Conservation (phyloP, 768 basidiomycete species). For the Antrodiella citrinella region DNA sequence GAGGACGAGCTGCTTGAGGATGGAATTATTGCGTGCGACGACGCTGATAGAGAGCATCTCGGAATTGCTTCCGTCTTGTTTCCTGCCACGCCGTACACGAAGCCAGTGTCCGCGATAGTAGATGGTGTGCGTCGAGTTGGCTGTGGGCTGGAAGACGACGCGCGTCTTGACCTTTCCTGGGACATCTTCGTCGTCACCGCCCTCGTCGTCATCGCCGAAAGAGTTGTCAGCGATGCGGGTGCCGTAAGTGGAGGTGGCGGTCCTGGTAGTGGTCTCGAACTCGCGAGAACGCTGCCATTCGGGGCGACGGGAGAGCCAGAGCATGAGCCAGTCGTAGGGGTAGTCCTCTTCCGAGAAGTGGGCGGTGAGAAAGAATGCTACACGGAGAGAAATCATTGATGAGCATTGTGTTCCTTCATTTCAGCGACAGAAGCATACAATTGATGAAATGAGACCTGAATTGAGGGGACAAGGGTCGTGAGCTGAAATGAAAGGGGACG, state of each 20-base stretch:
- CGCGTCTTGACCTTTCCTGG: conserved; percentile 67
- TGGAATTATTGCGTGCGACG: conserved; percentile 73
- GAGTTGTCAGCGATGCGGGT: conserved; percentile 43
- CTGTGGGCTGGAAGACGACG: conserved; percentile 82
- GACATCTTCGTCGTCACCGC: conserved; percentile 37
- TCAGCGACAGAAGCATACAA: conserved; percentile 41
- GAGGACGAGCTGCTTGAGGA: conserved; percentile 82
- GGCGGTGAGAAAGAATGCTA: conserved; percentile 67
- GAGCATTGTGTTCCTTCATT: conserved; percentile 3
- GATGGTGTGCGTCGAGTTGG: conserved; percentile 84
- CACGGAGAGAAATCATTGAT: neutral
- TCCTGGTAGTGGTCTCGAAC: conserved; percentile 81
- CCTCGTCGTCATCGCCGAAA: conserved; percentile 47
- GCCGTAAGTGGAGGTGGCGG: conserved; percentile 52
- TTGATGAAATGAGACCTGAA: conserved; percentile 84
- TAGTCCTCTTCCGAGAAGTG: conserved; percentile 89
- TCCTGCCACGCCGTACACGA: conserved; percentile 61
- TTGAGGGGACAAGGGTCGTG: neutral
- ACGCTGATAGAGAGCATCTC: conserved; percentile 79
- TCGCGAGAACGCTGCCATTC: conserved; percentile 88
- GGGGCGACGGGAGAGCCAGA: conserved; percentile 78
- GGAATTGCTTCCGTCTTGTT: conserved; percentile 58
- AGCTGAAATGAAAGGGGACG: conserved; percentile 10
- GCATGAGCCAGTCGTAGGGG: conserved; percentile 88
- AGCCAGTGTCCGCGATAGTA: conserved; percentile 83